Evolutionary conservation across 768 basidiomycete species (phyloP).

Genomic region (Russula compacta): DNA sequence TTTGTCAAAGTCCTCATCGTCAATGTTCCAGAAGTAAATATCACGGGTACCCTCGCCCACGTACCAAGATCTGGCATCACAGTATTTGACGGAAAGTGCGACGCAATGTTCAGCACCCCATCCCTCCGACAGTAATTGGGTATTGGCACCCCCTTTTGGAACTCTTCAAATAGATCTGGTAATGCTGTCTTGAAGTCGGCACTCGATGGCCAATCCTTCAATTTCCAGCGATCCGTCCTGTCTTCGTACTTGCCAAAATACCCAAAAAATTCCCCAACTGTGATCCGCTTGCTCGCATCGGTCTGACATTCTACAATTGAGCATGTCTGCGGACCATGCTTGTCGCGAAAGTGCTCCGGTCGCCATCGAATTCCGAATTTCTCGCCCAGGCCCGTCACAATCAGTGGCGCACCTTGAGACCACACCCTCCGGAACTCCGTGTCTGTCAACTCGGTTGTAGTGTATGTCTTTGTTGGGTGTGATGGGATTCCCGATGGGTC

Average conservation of each 20-base stretch:
- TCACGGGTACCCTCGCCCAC: conserved; percentile 18
- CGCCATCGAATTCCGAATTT: conserved; percentile 69
- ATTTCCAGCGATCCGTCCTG: conserved; percentile 54
- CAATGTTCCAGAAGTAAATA: not conserved
- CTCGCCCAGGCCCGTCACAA: conserved; percentile 57
- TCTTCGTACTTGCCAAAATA: conserved; percentile 62
- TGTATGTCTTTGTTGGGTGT: conserved; percentile 38
- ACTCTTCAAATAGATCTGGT: conserved; percentile 82
- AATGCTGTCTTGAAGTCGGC: conserved; percentile 77
- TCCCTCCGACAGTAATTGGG: conserved; percentile 88
- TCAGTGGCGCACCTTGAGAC: conserved; percentile 64
- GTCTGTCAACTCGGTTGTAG: conserved; percentile 43
- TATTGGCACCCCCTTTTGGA: conserved; percentile 72
- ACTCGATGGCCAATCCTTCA: conserved; percentile 93
- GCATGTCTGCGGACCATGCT: conserved; percentile 55
- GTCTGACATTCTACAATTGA: conserved; percentile 78
- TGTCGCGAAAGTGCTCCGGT: conserved; percentile 68
- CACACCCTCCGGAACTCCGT: conserved; percentile 61
- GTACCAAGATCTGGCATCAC: conserved; percentile 72
- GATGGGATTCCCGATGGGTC: conserved; percentile 22
- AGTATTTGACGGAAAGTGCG: conserved; percentile 77
- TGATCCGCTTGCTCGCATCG: conserved; percentile 51
- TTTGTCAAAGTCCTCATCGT: not conserved
- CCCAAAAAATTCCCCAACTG: conserved; percentile 71
- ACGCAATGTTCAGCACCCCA: conserved; percentile 79